These are phyloP conservation scores for Parathielavia hyrcaniae DNA, from an alignment of 495 filamentous ascomycete species.

Conservation along the genomic window DNA sequence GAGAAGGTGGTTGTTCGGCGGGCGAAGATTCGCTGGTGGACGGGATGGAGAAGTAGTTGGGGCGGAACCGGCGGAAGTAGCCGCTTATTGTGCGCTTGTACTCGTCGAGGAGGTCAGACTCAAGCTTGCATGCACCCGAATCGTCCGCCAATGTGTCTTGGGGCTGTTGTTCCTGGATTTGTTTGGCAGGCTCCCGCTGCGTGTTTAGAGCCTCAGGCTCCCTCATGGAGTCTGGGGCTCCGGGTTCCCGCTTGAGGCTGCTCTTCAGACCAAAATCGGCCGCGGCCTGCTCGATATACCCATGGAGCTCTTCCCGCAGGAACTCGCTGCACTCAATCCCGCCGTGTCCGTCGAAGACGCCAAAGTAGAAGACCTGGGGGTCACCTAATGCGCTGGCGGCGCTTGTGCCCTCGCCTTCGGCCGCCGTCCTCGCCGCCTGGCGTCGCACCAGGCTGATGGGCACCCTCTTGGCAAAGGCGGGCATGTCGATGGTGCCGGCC, in stretches of 20 bases:
- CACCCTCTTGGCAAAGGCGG: conserved; percentile 78
- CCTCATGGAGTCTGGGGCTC: conserved; percentile 3
- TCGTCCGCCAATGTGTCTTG: background rate
- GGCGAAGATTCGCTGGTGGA: conserved; percentile 11
- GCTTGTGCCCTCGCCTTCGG: conserved; percentile 49
- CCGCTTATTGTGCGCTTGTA: conserved; percentile 86
- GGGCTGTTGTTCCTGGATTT: background rate
- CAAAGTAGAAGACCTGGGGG: conserved; percentile 95
- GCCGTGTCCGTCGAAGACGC: conserved; percentile 93
- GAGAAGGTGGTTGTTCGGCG: conserved; percentile 11
- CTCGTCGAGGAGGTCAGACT: conserved; percentile 60
- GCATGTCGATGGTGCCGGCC: conserved; percentile 86
- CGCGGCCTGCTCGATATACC: conserved; percentile 77
- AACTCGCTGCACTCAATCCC: conserved; percentile 85
- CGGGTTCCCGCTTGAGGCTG: conserved; percentile 47
- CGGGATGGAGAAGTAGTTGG: conserved; percentile 51
- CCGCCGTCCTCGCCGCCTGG: conserved; percentile 36
- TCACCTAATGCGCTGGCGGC: conserved; percentile 76
- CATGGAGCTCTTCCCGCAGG: conserved; percentile 74
- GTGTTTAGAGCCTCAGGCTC: conserved; percentile 3
- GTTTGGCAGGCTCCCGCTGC: conserved; percentile 5
- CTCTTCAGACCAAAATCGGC: conserved; percentile 66
- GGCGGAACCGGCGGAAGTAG: conserved; percentile 86
- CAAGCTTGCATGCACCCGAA: conserved; percentile 51
- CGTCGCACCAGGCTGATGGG: conserved; percentile 60